Conservation (phyloP, 768 basidiomycete species). For the Lentinula edodes region DNA sequence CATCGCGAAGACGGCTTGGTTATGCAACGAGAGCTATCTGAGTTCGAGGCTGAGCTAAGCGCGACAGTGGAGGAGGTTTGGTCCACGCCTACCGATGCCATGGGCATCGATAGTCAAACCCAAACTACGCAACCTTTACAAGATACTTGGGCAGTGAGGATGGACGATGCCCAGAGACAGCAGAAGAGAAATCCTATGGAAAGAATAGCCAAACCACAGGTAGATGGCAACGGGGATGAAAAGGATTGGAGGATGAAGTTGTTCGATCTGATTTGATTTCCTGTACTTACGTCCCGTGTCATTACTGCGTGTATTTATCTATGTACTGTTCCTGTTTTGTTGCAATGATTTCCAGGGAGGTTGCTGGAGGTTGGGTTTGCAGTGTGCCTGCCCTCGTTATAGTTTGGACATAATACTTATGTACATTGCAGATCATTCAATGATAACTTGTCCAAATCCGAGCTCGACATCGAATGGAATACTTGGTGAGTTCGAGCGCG, state of each 20-base stretch:
- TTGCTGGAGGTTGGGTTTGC: too few species aligned
- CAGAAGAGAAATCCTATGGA: constrained; percentile 44
- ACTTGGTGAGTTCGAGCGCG: too few species aligned
- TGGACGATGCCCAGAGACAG: constrained; percentile 49
- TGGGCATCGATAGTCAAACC: background rate
- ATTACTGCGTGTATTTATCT: background rate
- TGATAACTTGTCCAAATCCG: too few species aligned
- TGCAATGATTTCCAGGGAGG: background rate
- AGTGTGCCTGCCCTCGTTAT: too few species aligned
- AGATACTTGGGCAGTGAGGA: constrained; percentile 47
- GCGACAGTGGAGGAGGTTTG: constrained; percentile 63
- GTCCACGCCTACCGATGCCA: constrained; percentile 16
- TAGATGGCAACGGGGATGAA: constrained; percentile 18
- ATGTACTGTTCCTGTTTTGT: background rate
- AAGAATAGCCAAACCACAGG: constrained; percentile 46
- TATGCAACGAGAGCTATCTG: constrained; percentile 55
- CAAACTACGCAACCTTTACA: background rate
- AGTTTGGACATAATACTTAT: too few species aligned
- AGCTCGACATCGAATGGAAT: too few species aligned
- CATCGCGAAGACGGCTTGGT: constrained; percentile 62
- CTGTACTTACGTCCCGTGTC: background rate
- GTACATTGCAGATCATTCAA: too few species aligned
- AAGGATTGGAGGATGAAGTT: constrained; percentile 40
- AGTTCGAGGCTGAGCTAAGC: constrained; percentile 53
- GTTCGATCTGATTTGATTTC: constrained; percentile 19